Evolutionary conservation across 2,329 filamentous ascomycete species (phyloP), one percentile per base, ranked within the genome.

Genomic region (Colletotrichum melonis): DNA sequence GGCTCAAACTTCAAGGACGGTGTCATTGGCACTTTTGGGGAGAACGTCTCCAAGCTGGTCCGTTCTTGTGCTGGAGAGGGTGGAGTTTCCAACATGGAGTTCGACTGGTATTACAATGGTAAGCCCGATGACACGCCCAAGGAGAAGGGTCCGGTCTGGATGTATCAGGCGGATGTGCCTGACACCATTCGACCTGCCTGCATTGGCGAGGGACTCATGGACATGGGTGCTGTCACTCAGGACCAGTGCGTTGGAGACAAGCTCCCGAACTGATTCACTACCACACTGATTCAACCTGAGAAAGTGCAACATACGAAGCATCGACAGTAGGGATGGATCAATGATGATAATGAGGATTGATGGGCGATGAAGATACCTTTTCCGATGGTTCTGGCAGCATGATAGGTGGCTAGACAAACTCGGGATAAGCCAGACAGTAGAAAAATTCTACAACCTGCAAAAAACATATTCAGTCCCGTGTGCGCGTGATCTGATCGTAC

Each of bases 1-100:
- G 72, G 72, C 24, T 22, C 56, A 0, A 30, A 30, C 30, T 67
- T 72, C 62, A 42, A 30, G 54, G 72, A 72, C 63, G 24, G 35
- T 12, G 12, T 38, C 35, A 38, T 38, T 14, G 35, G 35, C 30
- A 32, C 30, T 38, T 38, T 38, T 12, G 35, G 35, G 4, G 35
- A 38, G 35, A 38, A 38, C 5, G 3, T 38, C 35, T 38, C 12
- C 12, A 38, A 38, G 35, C 12, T 38, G 35, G 35, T 38, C 35
- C 35, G 12, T 14, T 12, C 35, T 38, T 38, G 35, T 38, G 35
- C 35, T 38, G 35, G 12, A 32, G 30, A 32, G 12, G 35, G 35
- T 14, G 35, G 12, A 5, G 35, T 38, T 38, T 38, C 35, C 35
- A 38, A 14, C 12, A 12, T 12, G 11, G 35, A 38, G 12, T 38